Evolutionary conservation across 177 flowering plant genomes (phyloP).

Genomic region (Vitis hybrid): DNA sequence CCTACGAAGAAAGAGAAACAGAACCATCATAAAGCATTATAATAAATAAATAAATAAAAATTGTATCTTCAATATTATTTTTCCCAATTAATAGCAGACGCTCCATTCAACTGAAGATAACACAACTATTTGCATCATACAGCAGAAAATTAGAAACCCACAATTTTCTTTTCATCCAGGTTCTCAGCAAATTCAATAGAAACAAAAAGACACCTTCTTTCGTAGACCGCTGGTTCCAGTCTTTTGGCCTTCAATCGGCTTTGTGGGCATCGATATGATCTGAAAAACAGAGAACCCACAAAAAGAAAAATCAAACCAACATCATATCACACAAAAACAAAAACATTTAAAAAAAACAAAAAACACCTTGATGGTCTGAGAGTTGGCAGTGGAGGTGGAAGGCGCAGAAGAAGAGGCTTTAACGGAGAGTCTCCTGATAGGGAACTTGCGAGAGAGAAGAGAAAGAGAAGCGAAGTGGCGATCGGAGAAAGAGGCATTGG

Average conservation of each 20-base stretch:
- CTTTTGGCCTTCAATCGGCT: conserved; percentile 93
- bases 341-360: neutral
- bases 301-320: neutral
- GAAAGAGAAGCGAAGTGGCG: conserved; percentile 9
- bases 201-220: conserved; percentile 62
- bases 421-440: conserved; percentile 12
- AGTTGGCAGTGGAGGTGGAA: conserved; percentile 41
- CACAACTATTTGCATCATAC: neutral
- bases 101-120: neutral
- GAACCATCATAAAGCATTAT: neutral
- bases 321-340: neutral
- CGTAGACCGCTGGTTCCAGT: conserved; percentile 97
- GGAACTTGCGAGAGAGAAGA: conserved; percentile 8
- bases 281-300: conserved; percentile 18
- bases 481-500: conserved; percentile 12
- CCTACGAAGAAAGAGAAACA: conserved; percentile 41
- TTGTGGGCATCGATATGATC: conserved; percentile 72
- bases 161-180: conserved; percentile 1
- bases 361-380: conserved; percentile 65
- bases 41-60: neutral
- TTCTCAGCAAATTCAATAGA: neutral
- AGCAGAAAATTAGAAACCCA: neutral
- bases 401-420: conserved; percentile 49
- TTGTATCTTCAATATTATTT: neutral
- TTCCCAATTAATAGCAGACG: neutral